Evolutionary conservation across 441 rosid genomes (phyloP), one percentile per base, ranked within the genome.

Genomic region (Raphanus hybrid): DNA sequence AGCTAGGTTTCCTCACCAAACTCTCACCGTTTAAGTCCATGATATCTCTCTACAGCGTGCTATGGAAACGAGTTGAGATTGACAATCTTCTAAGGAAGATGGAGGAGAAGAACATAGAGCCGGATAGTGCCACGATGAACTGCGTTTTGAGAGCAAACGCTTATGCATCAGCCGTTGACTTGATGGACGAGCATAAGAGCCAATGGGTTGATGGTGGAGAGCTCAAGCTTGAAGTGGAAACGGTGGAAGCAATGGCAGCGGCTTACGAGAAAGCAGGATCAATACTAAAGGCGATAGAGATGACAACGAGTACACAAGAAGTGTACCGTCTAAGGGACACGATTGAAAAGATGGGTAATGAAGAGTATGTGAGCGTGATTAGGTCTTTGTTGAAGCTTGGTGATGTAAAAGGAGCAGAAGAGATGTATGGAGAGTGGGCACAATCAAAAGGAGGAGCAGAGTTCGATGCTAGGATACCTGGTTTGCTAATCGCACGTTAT

Each of bases 291-390:
- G 67, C 66, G 15, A 14, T 60, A 27, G 59, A 60, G 58, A 41
- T 6, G 9, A 26, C 66, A 5, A 4, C 23, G 37, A 70, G 74
- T 37, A n/a, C 7, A 8, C 9, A 20, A 4, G 57, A 70, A 59
- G 66, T 59, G 23, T 6, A 70, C 23, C 66, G 74, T 70, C 66
- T 70, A 8, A 58, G 74, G 74, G 9, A 37, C 37, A 70, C 20
- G 74, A 2, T 8, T 3, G 60, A 27, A 18, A 3, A 18, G 26
- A 52, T 52, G 58, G 23, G 58, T 18, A 57, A 57, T 20, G 29
- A 57, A 57, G 61, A 23, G 27, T 57, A 18, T 57, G 2, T 8
- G 8, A 8, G 12, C 20, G 29, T 20, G n/a, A 57, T 57, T 18
- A 20, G 32, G 2, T 60, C 75, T 26, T 60, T 71, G 75, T 41